Evolutionary conservation across 495 filamentous ascomycete genomes (phyloP), one percentile per base, ranked within the genome.

Genomic region (Trichocladium uniseriatum): DNA sequence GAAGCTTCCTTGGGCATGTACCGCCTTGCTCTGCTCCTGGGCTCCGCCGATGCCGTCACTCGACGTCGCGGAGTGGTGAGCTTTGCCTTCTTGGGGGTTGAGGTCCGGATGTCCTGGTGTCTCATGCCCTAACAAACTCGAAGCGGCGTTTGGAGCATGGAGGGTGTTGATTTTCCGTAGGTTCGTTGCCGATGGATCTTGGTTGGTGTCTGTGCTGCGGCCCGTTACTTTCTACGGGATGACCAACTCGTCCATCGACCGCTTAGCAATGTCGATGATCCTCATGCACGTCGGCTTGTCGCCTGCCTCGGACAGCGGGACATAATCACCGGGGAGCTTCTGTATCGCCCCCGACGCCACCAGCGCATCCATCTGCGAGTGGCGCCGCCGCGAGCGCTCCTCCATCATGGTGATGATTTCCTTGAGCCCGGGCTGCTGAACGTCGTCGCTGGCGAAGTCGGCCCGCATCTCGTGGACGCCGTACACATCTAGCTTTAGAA

Each of bases 401-500:
- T 79, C 76, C 64, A 78, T 67, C 51, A 71, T 58, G 18, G 48
- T 38, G 28, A 78, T 70, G 29, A 79, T 66, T 41, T 75, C 74
- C 60, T 72, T 74, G 2, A 79, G 55, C 4, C 75, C 76, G n/a
- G 39, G 35, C 28, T 58, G 49, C 36, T 36, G 18, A 15, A 45
- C 19, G 22, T 8, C 14, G 10, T 24, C 21, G 20, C n/a, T 15
- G 18, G 55, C 49, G 28, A 51, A 18, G 6, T 28, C 46, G 13
- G 44, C 9, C 14, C 41, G 38, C 34, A 38, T 10, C n/a, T 62
- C 62, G 41, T 64, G 61, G 22, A 70, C 54, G n/a, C 72, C 72
- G 59, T 79, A 78, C 27, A 79, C 69, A 51, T 79, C 76, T 3
- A 72, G 52, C 55, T 67, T 69, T 20, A 79, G 56, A 46, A 79